These are phyloP conservation scores for Fusarium gaditjirri DNA, from an alignment of 2,329 filamentous ascomycete species.

Conservation along the genomic window DNA sequence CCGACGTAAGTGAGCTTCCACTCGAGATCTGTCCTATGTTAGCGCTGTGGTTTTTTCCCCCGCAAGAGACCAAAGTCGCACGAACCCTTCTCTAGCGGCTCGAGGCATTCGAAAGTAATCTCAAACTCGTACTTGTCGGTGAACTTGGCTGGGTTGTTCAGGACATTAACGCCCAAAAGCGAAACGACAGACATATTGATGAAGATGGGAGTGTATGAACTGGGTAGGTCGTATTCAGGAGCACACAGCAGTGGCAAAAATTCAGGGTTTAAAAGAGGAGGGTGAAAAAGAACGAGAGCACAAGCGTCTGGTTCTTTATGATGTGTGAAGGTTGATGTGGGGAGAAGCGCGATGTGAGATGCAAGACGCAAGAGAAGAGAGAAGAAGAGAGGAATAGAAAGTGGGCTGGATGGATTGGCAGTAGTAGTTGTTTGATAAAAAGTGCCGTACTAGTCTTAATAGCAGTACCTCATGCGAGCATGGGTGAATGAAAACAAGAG, in stretches of 20 bases:
- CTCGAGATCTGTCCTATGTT: conserved; percentile 78
- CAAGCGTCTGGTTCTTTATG: conserved; percentile 9
- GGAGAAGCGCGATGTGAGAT: conserved; percentile 16
- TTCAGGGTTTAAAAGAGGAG: neutral
- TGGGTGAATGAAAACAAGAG: conserved; percentile 40
- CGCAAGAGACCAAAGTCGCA: neutral
- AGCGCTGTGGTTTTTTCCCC: conserved; percentile 23
- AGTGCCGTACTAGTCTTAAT: conserved; percentile 21
- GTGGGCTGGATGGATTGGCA: conserved; percentile 11
- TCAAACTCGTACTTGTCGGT: conserved; percentile 95
- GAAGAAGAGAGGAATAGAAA: conserved; percentile 5
- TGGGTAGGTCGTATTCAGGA: neutral
- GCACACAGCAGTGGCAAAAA: conserved; percentile 1
- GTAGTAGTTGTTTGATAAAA: conserved; percentile 23
- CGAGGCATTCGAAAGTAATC: conserved; percentile 98
- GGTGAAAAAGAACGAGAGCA: neutral
- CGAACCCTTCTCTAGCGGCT: conserved; percentile 90
- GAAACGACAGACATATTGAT: conserved; percentile 90
- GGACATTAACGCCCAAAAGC: conserved; percentile 91
- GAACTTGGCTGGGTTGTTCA: conserved; percentile 97
- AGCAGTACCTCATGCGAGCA: conserved; percentile 1
- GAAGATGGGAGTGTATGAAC: conserved; percentile 7
- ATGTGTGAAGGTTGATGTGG: conserved; percentile 8
- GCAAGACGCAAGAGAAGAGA: conserved; percentile 1
- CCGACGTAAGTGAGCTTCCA: conserved; percentile 99